Evolutionary conservation across 495 filamentous ascomycete species (phyloP).

Genomic region (Podospora fimiseda): DNA sequence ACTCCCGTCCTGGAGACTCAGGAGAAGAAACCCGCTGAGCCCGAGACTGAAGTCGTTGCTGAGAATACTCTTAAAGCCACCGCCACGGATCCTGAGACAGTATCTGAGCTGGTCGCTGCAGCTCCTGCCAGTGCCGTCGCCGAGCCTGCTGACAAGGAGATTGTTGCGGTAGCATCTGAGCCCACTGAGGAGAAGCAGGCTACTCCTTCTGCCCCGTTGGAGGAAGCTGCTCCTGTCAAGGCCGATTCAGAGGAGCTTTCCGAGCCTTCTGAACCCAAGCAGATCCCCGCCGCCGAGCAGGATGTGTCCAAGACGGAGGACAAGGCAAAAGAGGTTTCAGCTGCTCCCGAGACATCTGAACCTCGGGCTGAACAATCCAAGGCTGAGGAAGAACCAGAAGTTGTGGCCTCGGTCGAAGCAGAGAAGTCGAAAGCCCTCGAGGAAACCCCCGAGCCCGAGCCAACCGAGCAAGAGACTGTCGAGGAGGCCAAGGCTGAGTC

Average conservation of each 20-base stretch:
- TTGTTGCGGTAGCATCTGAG: too few relatives aligned
- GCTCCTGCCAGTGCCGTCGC: constrained; percentile 9
- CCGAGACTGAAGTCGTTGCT: constrained; percentile 3
- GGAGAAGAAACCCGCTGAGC: constrained; percentile 6
- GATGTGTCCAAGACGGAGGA: too few relatives aligned
- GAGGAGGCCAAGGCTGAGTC: constrained; percentile 1
- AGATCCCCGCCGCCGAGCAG: not conserved
- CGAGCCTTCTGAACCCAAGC: not conserved
- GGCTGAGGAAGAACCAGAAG: not conserved
- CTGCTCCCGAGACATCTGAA: not conserved
- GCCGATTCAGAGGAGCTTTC: not conserved
- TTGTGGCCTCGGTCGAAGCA: not conserved
- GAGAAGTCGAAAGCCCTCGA: not conserved
- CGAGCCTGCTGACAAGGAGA: constrained; percentile 3
- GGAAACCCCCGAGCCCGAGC: constrained; percentile 4
- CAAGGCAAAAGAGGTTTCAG: not conserved
- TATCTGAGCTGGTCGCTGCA: not conserved
- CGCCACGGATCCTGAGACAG: constrained; percentile 3
- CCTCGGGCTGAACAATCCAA: not conserved
- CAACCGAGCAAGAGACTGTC: not conserved
- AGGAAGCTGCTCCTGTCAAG: not conserved
- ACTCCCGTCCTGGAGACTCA: not conserved
- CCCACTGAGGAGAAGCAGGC: constrained; percentile 2
- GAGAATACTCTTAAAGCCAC: too few relatives aligned
- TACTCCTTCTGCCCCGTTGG: too few relatives aligned